Conservation (phyloP, 805 yeast species). For the Metschnikowia picachoensis region DNA sequence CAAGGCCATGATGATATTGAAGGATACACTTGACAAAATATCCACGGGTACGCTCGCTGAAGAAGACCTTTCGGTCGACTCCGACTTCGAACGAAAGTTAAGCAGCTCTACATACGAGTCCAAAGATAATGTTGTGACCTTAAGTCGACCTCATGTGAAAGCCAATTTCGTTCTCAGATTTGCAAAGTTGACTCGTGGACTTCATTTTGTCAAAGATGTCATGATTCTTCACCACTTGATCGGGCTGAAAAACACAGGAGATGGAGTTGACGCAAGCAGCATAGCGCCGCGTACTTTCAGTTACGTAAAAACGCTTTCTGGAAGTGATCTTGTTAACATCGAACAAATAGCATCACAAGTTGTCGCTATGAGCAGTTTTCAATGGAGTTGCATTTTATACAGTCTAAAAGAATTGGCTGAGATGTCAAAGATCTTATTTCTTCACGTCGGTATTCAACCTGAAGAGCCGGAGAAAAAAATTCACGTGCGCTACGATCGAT, state of each 20-base stretch:
- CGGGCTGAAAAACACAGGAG: slow-evolving; percentile 6
- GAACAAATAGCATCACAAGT: slow-evolving; percentile 17
- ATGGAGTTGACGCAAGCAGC: background rate
- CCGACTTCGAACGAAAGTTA: slow-evolving; percentile 7
- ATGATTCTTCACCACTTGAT: slow-evolving; percentile 35
- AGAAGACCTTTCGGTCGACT: slow-evolving; percentile 1
- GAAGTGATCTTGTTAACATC: slow-evolving; percentile 22
- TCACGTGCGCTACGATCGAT: slow-evolving; percentile 4
- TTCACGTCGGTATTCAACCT: slow-evolving; percentile 7
- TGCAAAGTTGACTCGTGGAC: slow-evolving; percentile 21
- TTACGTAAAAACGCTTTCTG: slow-evolving; percentile 18
- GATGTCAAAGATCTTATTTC: slow-evolving; percentile 26
- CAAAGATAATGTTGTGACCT: slow-evolving; percentile 23
- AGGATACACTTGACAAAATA: slow-evolving; percentile 12
- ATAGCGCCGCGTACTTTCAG: slow-evolving; percentile 6
- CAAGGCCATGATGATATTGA: slow-evolving; percentile 13
- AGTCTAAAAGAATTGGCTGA: slow-evolving; percentile 20
- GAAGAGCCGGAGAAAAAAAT: background rate
- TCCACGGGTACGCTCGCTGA: slow-evolving; percentile 7
- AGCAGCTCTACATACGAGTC: slow-evolving; percentile 2
- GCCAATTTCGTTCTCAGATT: slow-evolving; percentile 28
- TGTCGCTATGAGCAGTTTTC: slow-evolving; percentile 14
- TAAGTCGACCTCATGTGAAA: slow-evolving; percentile 33
- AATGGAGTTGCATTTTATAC: slow-evolving; percentile 29
- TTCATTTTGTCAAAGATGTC: slow-evolving; percentile 25